Evolutionary conservation across 139 green algal genomes (phyloP), one percentile per base, ranked within the genome.

Genomic region (Coelastrella sp.): DNA sequence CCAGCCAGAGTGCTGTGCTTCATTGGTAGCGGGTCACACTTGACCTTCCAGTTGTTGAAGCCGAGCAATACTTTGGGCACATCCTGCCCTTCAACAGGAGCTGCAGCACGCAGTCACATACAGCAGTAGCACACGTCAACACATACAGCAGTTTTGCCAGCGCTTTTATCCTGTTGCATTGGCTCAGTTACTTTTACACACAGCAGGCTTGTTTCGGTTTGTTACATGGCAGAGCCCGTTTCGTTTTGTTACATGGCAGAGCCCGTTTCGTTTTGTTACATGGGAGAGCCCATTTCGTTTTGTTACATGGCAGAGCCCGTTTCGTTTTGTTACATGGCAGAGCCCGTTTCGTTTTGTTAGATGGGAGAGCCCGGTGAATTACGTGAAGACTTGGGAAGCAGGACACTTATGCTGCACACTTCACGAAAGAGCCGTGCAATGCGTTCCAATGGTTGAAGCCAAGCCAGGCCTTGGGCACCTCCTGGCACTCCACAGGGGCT

Each of bases 401-500:
- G 74, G n/a, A 17, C 16, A 8, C 14, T 17, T 73, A 68, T 80
- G 74, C 83, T 88, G 80, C 83, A 88, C n/a, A n/a, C n/a, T n/a
- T 88, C 19, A 54, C 23, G 14, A 88, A 17, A 4, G 83, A 54
- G 20, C 80, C 58, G 17, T 57, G 16, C 83, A 80, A 80, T 8
- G 80, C 22, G 5, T 75, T 75, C 97, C 97, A 98, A 65, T 92
- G 92, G 91, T 98, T 97, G 91, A 96, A 96, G 74, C 97, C 96
- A 16, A 95, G 90, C 13, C 95, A 90, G 76, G 98, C 20, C 14
- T 90, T 86, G 95, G 85, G 57, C 66, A 32, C 81, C 66, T 85
- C 65, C 83, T 88, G 83, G 19, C 83, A 66, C n/a, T n/a, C n/a
- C n/a, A n/a, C n/a, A n/a, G n/a, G n/a, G n/a, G n/a, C n/a, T n/a